Evolutionary conservation across 768 basidiomycete genomes (phyloP), one percentile per base, ranked within the genome.

Genomic region (Suillus brevipes): DNA sequence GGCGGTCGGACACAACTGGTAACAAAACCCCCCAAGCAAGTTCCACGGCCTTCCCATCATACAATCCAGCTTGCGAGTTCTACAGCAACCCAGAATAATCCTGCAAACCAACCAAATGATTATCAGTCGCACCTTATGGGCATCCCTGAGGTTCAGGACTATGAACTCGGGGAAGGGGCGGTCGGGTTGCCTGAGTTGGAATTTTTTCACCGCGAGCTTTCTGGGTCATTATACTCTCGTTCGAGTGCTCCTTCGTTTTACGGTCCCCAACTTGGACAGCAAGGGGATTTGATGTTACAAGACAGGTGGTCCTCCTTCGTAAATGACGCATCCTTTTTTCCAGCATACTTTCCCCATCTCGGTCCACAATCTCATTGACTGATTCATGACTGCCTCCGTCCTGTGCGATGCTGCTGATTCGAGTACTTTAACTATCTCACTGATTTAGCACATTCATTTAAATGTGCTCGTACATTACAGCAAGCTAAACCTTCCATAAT

Each of bases 271-370:
- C 25, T 58, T 62, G 47, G 59, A 61, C 65, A 64, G 8, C 72
- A 66, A 49, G 68, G 71, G 18, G 68, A 65, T 20, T 49, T 66
- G n/a, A 74, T 75, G 69, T 49, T 77, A 67, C 77, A 82, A 64
- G 78, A 81, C 61, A 72, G 75, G 38, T 80, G 81, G 80, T 73
- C 74, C 7, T 78, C 77, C n/a, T 78, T 80, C 64, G 79, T 78
- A 76, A 70, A 78, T 45, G 72, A 74, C 64, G 75, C 58, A 31
- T 28, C 38, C 36, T 23, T 43, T 56, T 34, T 45, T 14, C 31
- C 43, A 56, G 59, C 37, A 40, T 37, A 55, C 20, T n/a, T 42
- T 36, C 7, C 42, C 10, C 58, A 59, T 42, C 25, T 59, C 9
- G 3, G 40, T 31, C 18, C 25, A 42, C 58, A 59, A 20, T 25